phyloP scores from a whole-genome alignment of 225 moss, liverwort and hornwort species.

The Polytrichum formosum region DNA sequence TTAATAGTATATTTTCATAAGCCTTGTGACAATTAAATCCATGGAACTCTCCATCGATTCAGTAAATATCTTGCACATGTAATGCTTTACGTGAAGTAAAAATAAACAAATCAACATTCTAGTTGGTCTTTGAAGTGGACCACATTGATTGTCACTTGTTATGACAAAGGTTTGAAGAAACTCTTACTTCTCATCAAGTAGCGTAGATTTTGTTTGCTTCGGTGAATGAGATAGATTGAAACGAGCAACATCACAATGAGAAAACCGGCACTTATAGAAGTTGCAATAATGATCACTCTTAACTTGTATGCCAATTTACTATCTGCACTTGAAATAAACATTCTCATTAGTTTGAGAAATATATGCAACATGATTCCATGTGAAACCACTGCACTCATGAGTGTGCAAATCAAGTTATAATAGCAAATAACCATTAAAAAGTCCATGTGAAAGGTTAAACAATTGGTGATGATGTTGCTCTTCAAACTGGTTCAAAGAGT shows the following conservation, averaged over 20 bases:
- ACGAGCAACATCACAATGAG: conserved; percentile 14
- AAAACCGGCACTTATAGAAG: not conserved
- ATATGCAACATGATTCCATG: not conserved
- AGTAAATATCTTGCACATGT: no score
- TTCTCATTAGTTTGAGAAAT: not conserved
- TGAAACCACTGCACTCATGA: not conserved
- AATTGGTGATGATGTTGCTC: no score
- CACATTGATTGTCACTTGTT: no score
- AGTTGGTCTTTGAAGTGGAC: no score
- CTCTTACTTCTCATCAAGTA: conserved; percentile 2
- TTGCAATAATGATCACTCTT: conserved; percentile 8
- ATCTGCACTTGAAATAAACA: not conserved
- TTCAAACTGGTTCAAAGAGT: no score
- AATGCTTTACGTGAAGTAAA: no score
- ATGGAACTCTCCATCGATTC: no score
- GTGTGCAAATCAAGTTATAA: not conserved
- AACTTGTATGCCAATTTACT: no score
- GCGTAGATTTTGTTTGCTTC: conserved; percentile 6
- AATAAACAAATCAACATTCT: no score
- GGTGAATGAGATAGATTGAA: conserved; percentile 16
- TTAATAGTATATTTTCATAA: no score
- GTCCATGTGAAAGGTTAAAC: no score
- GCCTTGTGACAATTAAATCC: no score
- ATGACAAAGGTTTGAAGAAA: not conserved
- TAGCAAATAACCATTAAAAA: not conserved